Percentiles rank a stretch among this genome's conserved stretches.
Conservation (phyloP, 192 early-diverging fungal species). For the Spinellus fusiger region DNA sequence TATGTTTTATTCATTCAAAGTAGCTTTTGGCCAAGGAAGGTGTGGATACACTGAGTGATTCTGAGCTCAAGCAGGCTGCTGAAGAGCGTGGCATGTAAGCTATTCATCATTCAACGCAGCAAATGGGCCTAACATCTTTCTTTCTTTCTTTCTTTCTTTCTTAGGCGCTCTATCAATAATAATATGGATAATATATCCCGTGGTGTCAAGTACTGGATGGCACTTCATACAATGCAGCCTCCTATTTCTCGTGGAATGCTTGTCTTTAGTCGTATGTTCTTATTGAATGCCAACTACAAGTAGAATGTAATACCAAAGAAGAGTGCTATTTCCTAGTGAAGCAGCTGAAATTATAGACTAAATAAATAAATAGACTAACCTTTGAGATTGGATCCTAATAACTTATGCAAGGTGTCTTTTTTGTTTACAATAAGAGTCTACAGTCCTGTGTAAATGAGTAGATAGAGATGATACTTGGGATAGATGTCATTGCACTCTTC, state of each 20-base stretch:
- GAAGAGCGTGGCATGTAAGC: conserved; percentile 51
- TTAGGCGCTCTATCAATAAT: conserved; percentile 37
- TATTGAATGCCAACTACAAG: conserved; percentile 43
- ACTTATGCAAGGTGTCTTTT: too few species aligned
- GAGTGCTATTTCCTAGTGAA: too few species aligned
- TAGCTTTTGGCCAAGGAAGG: conserved; percentile 39
- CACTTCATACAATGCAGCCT: conserved; percentile 23
- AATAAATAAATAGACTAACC: too few species aligned
- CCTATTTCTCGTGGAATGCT: conserved; percentile 32
- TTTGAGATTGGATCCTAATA: too few species aligned
- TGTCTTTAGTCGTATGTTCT: conserved; percentile 48
- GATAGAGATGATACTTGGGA: too few species aligned
- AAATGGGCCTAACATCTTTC: neutral
- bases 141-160: neutral
- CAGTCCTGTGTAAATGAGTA: too few species aligned
- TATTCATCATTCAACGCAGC: neutral
- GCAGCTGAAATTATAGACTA: too few species aligned
- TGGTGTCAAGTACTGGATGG: conserved; percentile 43
- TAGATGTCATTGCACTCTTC: too few species aligned
- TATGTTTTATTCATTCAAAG: neutral
- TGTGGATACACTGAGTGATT: conserved; percentile 28
- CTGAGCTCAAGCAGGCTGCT: conserved; percentile 38
- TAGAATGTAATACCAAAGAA: conserved; percentile 1
- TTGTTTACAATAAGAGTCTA: too few species aligned
- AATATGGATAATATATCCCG: conserved; percentile 33